A percentile compares a stretch with the other conserved stretches of the same genome.
These are phyloP conservation scores for Blastobotrys illinoisensis DNA, from an alignment of 1,139 yeast species.

Conservation along the genomic window DNA sequence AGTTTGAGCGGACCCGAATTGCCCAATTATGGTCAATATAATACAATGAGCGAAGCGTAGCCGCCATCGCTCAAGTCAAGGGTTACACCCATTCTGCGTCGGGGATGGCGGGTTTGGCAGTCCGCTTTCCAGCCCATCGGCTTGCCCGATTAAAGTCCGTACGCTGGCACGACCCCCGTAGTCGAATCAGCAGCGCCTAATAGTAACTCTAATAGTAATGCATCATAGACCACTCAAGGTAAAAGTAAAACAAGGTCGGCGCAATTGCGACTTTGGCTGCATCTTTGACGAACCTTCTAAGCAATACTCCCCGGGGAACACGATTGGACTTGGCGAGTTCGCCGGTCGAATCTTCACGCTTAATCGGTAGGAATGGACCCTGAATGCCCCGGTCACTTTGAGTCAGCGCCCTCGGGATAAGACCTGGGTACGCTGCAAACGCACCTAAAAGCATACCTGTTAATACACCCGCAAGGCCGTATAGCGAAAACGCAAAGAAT, in stretches of 20 bases:
- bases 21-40: too few species aligned
- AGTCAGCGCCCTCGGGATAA: not conserved
- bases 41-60: too few species aligned
- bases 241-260: not conserved
- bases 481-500: slow-evolving; percentile 41
- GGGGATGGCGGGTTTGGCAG: too few species aligned
- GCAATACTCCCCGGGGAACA: not conserved
- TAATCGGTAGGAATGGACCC: not conserved
- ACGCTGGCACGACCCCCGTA: too few species aligned
- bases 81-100: too few species aligned
- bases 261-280: not conserved
- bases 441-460: not conserved
- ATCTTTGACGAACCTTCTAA: not conserved
- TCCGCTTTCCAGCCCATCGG: too few species aligned
- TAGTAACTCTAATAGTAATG: not conserved
- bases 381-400: not conserved
- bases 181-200: too few species aligned
- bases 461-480: slow-evolving; percentile 13
- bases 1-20: too few species aligned
- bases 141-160: too few species aligned
- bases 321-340: not conserved
- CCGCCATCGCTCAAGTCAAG: too few species aligned
- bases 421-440: not conserved
- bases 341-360: not conserved
- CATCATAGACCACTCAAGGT: not conserved